Conservation (phyloP, 2,329 filamentous ascomycete species). For the Epichloe sylvatica region DNA sequence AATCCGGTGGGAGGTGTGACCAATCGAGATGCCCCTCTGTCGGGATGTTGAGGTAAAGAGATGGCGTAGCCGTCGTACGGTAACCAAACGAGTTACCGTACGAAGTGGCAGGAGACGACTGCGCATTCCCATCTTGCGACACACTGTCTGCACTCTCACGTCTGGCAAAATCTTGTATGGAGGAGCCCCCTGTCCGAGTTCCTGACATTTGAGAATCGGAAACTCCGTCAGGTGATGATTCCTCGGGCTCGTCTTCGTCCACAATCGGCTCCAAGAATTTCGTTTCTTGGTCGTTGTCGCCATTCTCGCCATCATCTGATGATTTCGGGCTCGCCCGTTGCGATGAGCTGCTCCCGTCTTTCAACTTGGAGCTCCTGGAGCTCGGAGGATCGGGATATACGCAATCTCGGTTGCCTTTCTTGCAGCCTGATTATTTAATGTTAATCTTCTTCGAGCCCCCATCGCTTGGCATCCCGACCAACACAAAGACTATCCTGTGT, state of each 20-base stretch:
- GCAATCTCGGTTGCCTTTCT: slow-evolving; percentile 83
- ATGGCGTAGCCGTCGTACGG: slow-evolving; percentile 16
- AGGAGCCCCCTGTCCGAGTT: slow-evolving; percentile 24
- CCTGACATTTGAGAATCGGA: slow-evolving; percentile 10
- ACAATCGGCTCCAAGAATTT: slow-evolving; percentile 36
- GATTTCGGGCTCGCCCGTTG: slow-evolving; percentile 38
- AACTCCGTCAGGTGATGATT: slow-evolving; percentile 8
- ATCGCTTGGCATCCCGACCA: background rate
- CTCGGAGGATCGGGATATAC: slow-evolving; percentile 63
- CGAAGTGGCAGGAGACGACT: slow-evolving; percentile 36
- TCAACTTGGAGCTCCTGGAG: slow-evolving; percentile 26
- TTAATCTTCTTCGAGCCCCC: background rate
- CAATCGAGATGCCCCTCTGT: slow-evolving; percentile 29
- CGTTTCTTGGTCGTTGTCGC: slow-evolving; percentile 24
- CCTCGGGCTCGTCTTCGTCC: slow-evolving; percentile 39
- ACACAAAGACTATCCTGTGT: background rate
- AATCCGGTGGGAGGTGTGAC: slow-evolving; percentile 49
- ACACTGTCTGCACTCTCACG: slow-evolving; percentile 39
- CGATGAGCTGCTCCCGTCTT: slow-evolving; percentile 22
- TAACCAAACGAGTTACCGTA: slow-evolving; percentile 23
- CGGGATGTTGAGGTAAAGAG: slow-evolving; percentile 12
- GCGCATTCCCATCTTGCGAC: slow-evolving; percentile 36
- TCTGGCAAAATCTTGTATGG: slow-evolving; percentile 20
- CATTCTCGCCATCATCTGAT: slow-evolving; percentile 39
- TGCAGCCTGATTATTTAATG: slow-evolving; percentile 51